These are phyloP conservation scores for Elongisporangium undulatum DNA, from an alignment of 352 stramenopile genomes.

Conservation along the genomic window DNA sequence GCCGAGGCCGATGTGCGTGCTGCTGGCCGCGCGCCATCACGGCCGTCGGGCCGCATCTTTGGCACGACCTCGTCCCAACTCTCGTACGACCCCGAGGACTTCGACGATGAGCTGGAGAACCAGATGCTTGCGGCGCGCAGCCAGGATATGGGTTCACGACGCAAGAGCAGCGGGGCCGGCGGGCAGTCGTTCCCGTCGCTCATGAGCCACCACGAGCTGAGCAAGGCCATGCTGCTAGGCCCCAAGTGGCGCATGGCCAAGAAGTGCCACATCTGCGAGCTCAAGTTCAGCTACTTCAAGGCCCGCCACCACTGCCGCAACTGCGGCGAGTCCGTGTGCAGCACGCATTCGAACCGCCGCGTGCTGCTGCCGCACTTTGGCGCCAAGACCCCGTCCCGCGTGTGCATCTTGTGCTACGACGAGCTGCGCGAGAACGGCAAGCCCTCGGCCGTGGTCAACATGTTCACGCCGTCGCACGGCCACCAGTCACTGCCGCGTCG, in stretches of 20 bases:
- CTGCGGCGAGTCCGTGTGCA: slow-evolving; percentile 84
- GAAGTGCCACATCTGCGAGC: slow-evolving; percentile 77
- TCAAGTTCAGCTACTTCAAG: slow-evolving; percentile 87
- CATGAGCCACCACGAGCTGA: not conserved
- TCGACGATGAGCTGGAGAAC: not conserved
- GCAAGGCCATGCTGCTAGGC: slow-evolving; percentile 31
- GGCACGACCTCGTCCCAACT: slow-evolving; percentile 12
- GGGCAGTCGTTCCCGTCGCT: slow-evolving; percentile 20
- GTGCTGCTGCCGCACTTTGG: slow-evolving; percentile 57
- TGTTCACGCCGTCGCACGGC: slow-evolving; percentile 24
- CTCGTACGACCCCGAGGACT: not conserved
- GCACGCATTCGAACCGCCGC: slow-evolving; percentile 68
- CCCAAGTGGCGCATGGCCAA: slow-evolving; percentile 72
- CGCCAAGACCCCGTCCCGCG: slow-evolving; percentile 55
- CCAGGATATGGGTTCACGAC: not conserved
- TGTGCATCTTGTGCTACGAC: slow-evolving; percentile 81
- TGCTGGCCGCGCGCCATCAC: slow-evolving; percentile 36
- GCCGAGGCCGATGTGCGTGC: slow-evolving; percentile 41
- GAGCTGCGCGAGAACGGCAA: slow-evolving; percentile 71
- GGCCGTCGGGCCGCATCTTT: slow-evolving; percentile 34
- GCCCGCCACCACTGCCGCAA: slow-evolving; percentile 86
- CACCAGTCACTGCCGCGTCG: not conserved
- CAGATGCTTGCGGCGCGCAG: not conserved
- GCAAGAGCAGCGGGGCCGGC: slow-evolving; percentile 13
- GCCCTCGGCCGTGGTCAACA: slow-evolving; percentile 73